Conservation (phyloP, 306 rosid genomes). For the Rosa lucieae region DNA sequence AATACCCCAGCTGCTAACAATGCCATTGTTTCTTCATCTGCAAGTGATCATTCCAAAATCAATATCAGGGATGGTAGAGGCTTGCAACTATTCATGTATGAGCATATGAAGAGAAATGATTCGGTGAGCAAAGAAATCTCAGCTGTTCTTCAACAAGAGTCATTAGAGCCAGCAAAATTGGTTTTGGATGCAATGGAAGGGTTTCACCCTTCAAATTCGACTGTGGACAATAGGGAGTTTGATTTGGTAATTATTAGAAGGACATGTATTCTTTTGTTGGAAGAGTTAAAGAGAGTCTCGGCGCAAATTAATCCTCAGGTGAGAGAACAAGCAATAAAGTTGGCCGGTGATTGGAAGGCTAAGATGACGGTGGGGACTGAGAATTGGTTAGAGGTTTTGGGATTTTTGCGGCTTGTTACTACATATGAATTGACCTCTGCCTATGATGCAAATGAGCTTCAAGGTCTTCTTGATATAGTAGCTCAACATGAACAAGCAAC, state of each 20-base stretch:
- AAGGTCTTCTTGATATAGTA: constrained; percentile 21
- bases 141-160: constrained; percentile 27
- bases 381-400: constrained; percentile 35
- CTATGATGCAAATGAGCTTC: constrained; percentile 36
- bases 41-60: constrained; percentile 2
- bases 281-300: constrained; percentile 32
- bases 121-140: constrained; percentile 17
- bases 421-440: constrained; percentile 29
- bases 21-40: background rate
- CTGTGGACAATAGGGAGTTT: constrained; percentile 11
- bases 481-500: constrained; percentile 32
- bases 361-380: constrained; percentile 21
- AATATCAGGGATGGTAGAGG: constrained; percentile 16
- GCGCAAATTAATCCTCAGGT: constrained; percentile 30
- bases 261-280: constrained; percentile 41
- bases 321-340: constrained; percentile 37
- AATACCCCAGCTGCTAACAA: background rate
- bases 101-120: constrained; percentile 34
- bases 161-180: constrained; percentile 39
- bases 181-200: constrained; percentile 46
- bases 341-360: constrained; percentile 45
- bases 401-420: constrained; percentile 47
- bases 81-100: constrained; percentile 3
- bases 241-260: constrained; percentile 30
- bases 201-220: constrained; percentile 31